A percentile compares a stretch with the other conserved stretches of the same genome.
phyloP scores from a whole-genome alignment of 257 asterid species.

The Plantago ovata region DNA sequence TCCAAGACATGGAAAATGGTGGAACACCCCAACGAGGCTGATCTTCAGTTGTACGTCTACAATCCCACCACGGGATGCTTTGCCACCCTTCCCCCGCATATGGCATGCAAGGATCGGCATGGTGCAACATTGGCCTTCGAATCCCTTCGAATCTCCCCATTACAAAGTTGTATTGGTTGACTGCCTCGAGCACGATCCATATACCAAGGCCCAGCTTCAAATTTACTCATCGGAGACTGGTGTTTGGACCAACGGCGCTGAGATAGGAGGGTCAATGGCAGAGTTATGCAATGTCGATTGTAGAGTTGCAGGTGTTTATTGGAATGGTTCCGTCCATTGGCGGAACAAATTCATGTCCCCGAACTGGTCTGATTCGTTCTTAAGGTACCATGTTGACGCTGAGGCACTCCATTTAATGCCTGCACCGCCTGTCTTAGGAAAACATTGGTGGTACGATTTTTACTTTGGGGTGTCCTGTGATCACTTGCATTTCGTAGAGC shows the following conservation, averaged over 20 bases:
- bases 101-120: not conserved
- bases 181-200: not conserved
- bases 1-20: not conserved
- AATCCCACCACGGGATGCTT: slow-evolving; percentile 20
- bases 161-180: slow-evolving; percentile 24
- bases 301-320: slow-evolving; percentile 7
- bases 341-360: not conserved
- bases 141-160: slow-evolving; percentile 2
- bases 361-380: not conserved
- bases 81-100: not conserved
- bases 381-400: slow-evolving; percentile 7
- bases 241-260: slow-evolving; percentile 22
- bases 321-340: slow-evolving; percentile 10
- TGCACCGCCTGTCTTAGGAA: slow-evolving; percentile 4
- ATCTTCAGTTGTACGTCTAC: slow-evolving; percentile 9
- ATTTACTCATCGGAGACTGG: slow-evolving; percentile 26
- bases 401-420: slow-evolving; percentile 7
- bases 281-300: not conserved
- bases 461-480: slow-evolving; percentile 28
- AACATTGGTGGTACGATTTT: not conserved
- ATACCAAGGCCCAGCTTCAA: not conserved
- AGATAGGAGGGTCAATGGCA: not conserved
- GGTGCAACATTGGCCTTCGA: slow-evolving; percentile 3
- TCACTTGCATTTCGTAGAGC: slow-evolving; percentile 24
- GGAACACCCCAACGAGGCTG: not conserved